Evolutionary conservation across 2,329 filamentous ascomycete species (phyloP), one percentile per base, ranked within the genome.

Genomic region (Calonectria pseudoturangicola): DNA sequence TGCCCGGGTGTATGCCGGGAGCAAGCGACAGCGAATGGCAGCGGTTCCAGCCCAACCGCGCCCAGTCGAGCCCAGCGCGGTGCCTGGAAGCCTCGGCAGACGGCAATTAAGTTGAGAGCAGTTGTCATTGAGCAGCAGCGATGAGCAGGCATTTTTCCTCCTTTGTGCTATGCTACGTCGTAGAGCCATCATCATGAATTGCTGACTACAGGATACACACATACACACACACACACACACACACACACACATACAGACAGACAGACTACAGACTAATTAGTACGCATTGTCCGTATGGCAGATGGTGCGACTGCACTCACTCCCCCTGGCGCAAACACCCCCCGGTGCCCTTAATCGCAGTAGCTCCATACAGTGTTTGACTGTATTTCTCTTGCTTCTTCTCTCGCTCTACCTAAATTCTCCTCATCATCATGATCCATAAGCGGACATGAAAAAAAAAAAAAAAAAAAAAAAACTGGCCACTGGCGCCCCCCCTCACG

Each of bases 31-130:
- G 43, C 50, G 41, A 63, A 27, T 33, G 41, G 45, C 58, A n/a
- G 25, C 27, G 28, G 45, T 66, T 62, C 51, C 62, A 66, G 63
- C 68, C 68, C 68, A 71, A 71, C 47, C 45, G 25, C 36, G 66
- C 45, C 66, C 66, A 63, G 47, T 27, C 33, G 30, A 60, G 60
- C 33, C 51, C 51, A 45, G 45, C 54, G 48, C 21, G n/a, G n/a
- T 16, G 21, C 54, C 36, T 41, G 54, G 36, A 60, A 36, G 15
- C 21, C 21, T 60, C 33, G 54, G 54, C 54, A 60, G 21, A 60
- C 39, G n/a, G n/a, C 21, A 41, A 60, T 41, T 60, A n/a, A 41
- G 21, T 21, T 25, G 25, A 21, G 21, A 21, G 21, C 21, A 21
- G 21, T 60, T 60, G 33, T 36, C 33, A 36, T 36, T 36, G 33